Evolutionary conservation across 148 eudicot genomes (phyloP).

Genomic region (Talinum fruticosum): DNA sequence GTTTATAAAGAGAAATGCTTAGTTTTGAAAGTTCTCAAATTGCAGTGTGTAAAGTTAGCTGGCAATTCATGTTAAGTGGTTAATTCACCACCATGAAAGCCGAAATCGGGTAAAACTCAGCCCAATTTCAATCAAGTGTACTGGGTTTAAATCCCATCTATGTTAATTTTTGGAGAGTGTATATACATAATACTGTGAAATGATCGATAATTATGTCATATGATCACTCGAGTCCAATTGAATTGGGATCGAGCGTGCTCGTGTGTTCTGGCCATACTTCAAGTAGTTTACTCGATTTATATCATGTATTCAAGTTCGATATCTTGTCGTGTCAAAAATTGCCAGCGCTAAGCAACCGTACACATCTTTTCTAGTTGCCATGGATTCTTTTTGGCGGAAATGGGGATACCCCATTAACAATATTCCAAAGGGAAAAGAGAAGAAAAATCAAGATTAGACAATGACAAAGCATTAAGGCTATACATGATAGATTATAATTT

Average conservation of each 20-base stretch:
- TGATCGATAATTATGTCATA: not conserved
- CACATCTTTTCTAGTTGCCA: constrained; percentile 3
- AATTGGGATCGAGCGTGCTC: not conserved
- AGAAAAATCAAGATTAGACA: constrained; percentile 1
- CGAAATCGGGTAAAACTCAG: not conserved
- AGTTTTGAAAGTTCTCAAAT: not conserved
- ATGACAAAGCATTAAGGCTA: constrained; percentile 7
- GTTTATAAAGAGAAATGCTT: constrained; percentile 1
- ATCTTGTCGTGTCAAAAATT: not conserved
- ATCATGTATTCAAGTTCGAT: too few species aligned
- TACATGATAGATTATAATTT: not conserved
- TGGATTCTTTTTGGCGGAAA: not conserved
- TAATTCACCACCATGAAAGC: not conserved
- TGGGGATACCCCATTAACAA: constrained; percentile 28
- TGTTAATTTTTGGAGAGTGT: too few species aligned
- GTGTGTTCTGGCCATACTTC: not conserved
- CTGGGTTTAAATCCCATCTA: not conserved
- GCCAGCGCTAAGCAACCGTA: not conserved
- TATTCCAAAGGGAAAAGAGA: constrained; percentile 17
- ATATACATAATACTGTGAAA: too few species aligned
- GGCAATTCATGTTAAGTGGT: not conserved
- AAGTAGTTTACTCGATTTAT: not conserved
- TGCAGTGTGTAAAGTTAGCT: not conserved
- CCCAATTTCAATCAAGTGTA: too few species aligned
- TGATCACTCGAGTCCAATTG: not conserved